Evolutionary conservation across 306 rosid genomes (phyloP).

Genomic region (Cicer cuneatum): DNA sequence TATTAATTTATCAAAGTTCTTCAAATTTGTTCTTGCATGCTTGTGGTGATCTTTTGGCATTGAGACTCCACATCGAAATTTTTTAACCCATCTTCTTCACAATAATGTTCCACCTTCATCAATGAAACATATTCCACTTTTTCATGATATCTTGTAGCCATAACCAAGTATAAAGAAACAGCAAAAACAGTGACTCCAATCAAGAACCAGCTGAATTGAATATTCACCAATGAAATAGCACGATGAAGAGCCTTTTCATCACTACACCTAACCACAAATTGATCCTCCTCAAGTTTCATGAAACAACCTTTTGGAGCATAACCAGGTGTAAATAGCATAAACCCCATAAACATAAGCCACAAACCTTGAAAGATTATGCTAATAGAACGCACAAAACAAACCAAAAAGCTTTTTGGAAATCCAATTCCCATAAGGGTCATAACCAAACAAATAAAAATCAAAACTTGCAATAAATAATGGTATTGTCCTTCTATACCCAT

Average conservation of each 20-base stretch:
- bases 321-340: conserved; percentile 70
- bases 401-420: conserved; percentile 61
- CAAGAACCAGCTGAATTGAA: conserved; percentile 76
- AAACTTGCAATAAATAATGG: conserved; percentile 68
- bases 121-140: conserved; percentile 59
- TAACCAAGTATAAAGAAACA: conserved; percentile 54
- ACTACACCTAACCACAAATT: conserved; percentile 55
- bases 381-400: conserved; percentile 64
- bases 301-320: conserved; percentile 67
- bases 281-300: conserved; percentile 56
- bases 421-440: conserved; percentile 69
- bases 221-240: conserved; percentile 64
- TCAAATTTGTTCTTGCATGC: conserved; percentile 33
- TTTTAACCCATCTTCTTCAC: conserved; percentile 43
- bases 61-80: conserved; percentile 42
- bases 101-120: conserved; percentile 35
- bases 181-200: conserved; percentile 55
- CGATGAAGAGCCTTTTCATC: conserved; percentile 61
- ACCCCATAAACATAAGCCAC: conserved; percentile 77
- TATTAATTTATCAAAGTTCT: background rate
- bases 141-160: conserved; percentile 48
- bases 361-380: conserved; percentile 71
- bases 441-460: conserved; percentile 53
- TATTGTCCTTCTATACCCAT: conserved; percentile 79
- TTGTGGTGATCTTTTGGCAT: conserved; percentile 34